Base-by-base conservation (phyloP, 768 basidiomycete species). In the Tricholoma sp. region DNA sequence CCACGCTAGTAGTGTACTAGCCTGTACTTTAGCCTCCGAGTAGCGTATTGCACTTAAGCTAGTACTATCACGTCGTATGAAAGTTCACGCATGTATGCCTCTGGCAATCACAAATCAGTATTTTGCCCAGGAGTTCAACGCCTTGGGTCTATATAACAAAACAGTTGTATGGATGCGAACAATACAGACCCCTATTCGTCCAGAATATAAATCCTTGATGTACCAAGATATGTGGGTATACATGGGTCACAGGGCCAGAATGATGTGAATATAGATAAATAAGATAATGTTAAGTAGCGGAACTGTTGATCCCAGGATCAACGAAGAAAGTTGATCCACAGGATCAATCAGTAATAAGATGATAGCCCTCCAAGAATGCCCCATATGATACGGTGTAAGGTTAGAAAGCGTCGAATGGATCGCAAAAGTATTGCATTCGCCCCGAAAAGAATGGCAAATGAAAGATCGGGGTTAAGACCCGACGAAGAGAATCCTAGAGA, bases 271-370 rank as follows among this genome's bases (percentile, higher is more conserved):
- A 52, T 12, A 37, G 32, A 39, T 29, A 44, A 53, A 18, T 44
- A 31, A 41, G 11, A 44, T 53, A 53, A 33, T 53, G 52, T 53
- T 53, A 53, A 24, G 4, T 3, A 15, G 20, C 15, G 29, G 44
- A 42, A 33, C 39, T 44, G 41, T 36, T 53, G 52, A 53, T 53
- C 52, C 52, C 52, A 32, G 52, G 52, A 53, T n/a, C 52, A 53
- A 53, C 37, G 29, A 53, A 17, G 33, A 32, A n/a, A 17, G 33
- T 44, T 44, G 52, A 53, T 53, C 52, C 52, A 20, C 52, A 53
- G 52, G 39, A 53, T 53, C 52, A 53, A 24, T 11, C n/a, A 31
- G 44, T 11, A 28, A 45, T 42, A 13, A 36, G 0, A 36, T 13
- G 34, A 36, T 7, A n/a, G 4, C 39, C 18, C 39, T 7, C n/a